Evolutionary conservation across 192 early-diverging fungal species (phyloP).

Genomic region (Mortierella alpina): DNA sequence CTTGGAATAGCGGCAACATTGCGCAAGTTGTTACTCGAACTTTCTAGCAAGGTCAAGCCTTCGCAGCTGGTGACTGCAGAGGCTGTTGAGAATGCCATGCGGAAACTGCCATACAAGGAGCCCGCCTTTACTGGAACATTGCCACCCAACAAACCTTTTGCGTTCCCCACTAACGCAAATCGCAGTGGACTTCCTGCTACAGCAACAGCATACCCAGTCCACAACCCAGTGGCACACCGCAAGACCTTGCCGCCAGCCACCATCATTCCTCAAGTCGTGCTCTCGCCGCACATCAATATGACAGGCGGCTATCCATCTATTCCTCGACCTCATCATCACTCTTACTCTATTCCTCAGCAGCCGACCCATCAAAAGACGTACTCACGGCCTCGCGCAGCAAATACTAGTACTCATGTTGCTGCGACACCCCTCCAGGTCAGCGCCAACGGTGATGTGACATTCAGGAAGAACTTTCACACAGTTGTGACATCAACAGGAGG

Average conservation of each 20-base stretch:
- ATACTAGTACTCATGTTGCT: neutral
- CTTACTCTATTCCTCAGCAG: constrained; percentile 34
- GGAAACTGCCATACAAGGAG: constrained; percentile 54
- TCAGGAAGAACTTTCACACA: constrained; percentile 46
- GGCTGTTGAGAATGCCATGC: constrained; percentile 55
- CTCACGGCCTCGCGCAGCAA: constrained; percentile 13
- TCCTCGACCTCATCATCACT: constrained; percentile 22
- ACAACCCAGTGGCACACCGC: constrained; percentile 20
- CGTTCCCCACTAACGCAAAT: constrained; percentile 52
- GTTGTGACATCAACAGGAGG: constrained; percentile 28
- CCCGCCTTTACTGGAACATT: constrained; percentile 60
- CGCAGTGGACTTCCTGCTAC: constrained; percentile 32
- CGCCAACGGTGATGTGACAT: constrained; percentile 40
- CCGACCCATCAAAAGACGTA: constrained; percentile 37
- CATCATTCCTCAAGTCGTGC: constrained; percentile 27
- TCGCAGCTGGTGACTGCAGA: constrained; percentile 42
- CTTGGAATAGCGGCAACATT: constrained; percentile 39
- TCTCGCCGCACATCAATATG: constrained; percentile 51
- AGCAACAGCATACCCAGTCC: constrained; percentile 31
- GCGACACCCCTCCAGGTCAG: constrained; percentile 19
- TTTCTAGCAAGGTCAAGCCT: constrained; percentile 51
- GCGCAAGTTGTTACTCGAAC: constrained; percentile 35
- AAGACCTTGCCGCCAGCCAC: constrained; percentile 8
- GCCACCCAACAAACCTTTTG: constrained; percentile 61
- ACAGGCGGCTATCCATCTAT: constrained; percentile 43